Base-by-base conservation (phyloP, 2,329 filamentous ascomycete species). In the Pseudogymnoascus sp. region DNA sequence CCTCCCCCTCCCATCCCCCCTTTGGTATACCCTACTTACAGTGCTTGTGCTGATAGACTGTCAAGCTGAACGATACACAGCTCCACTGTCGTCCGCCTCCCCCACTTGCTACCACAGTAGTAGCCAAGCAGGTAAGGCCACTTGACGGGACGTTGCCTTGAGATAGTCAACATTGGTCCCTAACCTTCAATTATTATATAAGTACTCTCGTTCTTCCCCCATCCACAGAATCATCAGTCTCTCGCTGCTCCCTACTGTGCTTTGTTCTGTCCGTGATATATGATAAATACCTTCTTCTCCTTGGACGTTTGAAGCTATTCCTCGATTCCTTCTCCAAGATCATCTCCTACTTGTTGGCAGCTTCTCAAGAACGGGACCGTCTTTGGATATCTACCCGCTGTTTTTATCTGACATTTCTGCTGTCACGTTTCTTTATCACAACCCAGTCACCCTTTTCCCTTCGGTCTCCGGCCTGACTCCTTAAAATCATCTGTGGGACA, bases 71-170 rank as follows among this genome's bases (percentile, higher is more conserved):
- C 44, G 44, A 50, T 50, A 50, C 44, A 50, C 44, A 50, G 44
- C 44, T 50, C 44, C 44, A 50, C 44, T 28, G 44, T 50, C 44
- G 23, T 50, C 44, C 44, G 44, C 23, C 44, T 50, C 44, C 44
- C 44, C 44, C 44, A 50, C 44, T 28, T 50, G 44, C 44, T 50
- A 50, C 44, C 44, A 28, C 21, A 50, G 23, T 28, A 50, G 23
- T 50, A 50, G 44, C 44, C 44, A 50, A 50, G 44, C 44, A 50
- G 44, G 23, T 50, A n/a, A 50, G 23, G 44, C 44, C 44, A 50
- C 44, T 50, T 16, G 44, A 50, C 44, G 44, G 44, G 44, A 50
- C 14, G 44, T 50, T 50, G 44, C 44, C 44, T 50, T 28, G 21
- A 50, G 44, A 50, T 50, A 50, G 44, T 50, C 44, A 50, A 50